phyloP scores from a whole-genome alignment of 176 grass and related monocot genomes.

The Miscanthus lutarioriparius region DNA sequence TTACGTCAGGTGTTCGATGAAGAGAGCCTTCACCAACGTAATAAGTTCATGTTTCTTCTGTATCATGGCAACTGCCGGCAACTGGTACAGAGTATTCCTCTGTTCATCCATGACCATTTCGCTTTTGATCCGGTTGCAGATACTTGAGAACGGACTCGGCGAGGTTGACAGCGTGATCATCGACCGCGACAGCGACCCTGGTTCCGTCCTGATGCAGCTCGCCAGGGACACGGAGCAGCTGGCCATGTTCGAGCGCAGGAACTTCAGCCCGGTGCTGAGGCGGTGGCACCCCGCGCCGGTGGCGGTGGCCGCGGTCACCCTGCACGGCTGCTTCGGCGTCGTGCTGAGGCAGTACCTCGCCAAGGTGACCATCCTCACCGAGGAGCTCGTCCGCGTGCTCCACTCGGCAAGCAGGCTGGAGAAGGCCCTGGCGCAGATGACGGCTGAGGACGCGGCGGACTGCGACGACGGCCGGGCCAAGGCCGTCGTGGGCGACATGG shows the following conservation, averaged over 20 bases:
- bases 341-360: slow-evolving; percentile 68
- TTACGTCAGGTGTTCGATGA: slow-evolving; percentile 85
- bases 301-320: slow-evolving; percentile 59
- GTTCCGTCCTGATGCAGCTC: slow-evolving; percentile 50
- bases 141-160: slow-evolving; percentile 59
- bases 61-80: neutral
- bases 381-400: slow-evolving; percentile 81
- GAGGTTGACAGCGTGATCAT: slow-evolving; percentile 51
- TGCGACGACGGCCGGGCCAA: slow-evolving; percentile 62
- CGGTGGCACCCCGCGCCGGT: slow-evolving; percentile 66
- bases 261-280: slow-evolving; percentile 70
- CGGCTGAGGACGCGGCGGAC: slow-evolving; percentile 63
- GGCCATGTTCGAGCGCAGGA: slow-evolving; percentile 59
- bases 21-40: slow-evolving; percentile 81
- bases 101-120: neutral
- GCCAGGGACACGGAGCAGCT: slow-evolving; percentile 74
- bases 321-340: slow-evolving; percentile 81
- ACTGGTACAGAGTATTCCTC: too few relatives aligned
- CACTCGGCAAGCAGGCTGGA: slow-evolving; percentile 76
- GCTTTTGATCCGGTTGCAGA: slow-evolving; percentile 31
- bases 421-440: slow-evolving; percentile 80
- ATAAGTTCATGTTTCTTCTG: neutral
- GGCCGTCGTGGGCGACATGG: slow-evolving; percentile 74
- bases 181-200: slow-evolving; percentile 62
- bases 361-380: slow-evolving; percentile 61